Conservation (phyloP, 345 rosid genomes). For the Gossypium ekmanianum region DNA sequence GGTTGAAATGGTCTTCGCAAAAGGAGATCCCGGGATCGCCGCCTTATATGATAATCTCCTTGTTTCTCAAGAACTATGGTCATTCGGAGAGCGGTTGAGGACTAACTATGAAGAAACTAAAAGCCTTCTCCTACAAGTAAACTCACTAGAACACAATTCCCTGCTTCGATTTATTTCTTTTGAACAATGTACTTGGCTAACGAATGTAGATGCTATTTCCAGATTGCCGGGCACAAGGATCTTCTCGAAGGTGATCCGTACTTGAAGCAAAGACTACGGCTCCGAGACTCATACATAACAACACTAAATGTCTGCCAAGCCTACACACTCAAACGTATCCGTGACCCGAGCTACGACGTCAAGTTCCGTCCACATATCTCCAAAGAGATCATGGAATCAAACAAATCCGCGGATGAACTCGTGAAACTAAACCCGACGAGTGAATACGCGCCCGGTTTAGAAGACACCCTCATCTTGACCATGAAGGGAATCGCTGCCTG, state of each 20-base stretch:
- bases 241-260: slow-evolving; percentile 95
- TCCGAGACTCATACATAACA: slow-evolving; percentile 93
- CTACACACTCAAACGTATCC: slow-evolving; percentile 82
- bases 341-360: slow-evolving; percentile 79
- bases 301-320: slow-evolving; percentile 95
- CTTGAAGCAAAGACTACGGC: slow-evolving; percentile 88
- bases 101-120: slow-evolving; percentile 76
- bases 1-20: slow-evolving; percentile 98
- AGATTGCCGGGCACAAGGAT: slow-evolving; percentile 94
- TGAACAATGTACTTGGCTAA: neutral
- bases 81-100: slow-evolving; percentile 72
- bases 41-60: slow-evolving; percentile 82
- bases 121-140: slow-evolving; percentile 81
- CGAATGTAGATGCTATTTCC: neutral
- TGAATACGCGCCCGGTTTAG: slow-evolving; percentile 91
- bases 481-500: slow-evolving; percentile 98
- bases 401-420: slow-evolving; percentile 70
- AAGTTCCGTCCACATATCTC: slow-evolving; percentile 73
- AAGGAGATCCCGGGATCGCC: slow-evolving; percentile 94
- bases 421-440: slow-evolving; percentile 73
- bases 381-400: slow-evolving; percentile 68
- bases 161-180: neutral
- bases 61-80: slow-evolving; percentile 73
- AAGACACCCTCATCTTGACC: slow-evolving; percentile 95
- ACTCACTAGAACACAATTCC: neutral